phyloP scores from a whole-genome alignment of 306 rosid species.

The Glycine soja region DNA sequence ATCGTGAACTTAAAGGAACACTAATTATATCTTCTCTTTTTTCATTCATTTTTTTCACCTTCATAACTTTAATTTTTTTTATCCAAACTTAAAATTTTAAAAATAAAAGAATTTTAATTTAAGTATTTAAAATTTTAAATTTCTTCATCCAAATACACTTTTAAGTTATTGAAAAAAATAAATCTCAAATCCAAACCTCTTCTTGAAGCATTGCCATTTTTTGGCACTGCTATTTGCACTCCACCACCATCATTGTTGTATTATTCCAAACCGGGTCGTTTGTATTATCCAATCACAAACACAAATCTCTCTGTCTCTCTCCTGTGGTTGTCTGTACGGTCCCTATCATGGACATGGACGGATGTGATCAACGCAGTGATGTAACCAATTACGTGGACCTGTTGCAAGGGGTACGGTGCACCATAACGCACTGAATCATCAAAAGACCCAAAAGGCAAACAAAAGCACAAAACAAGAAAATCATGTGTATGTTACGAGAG shows the following conservation, averaged over 20 bases:
- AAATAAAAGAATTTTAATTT: no score
- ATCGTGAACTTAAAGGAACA: no score
- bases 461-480: constrained; percentile 27
- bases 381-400: constrained; percentile 49
- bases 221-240: neutral
- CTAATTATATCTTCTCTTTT: no score
- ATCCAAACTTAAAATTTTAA: no score
- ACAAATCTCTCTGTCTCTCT: neutral
- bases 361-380: constrained; percentile 42
- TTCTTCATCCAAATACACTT: no score
- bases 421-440: constrained; percentile 46
- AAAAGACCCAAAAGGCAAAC: constrained; percentile 39
- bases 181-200: neutral
- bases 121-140: no score
- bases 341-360: constrained; percentile 21
- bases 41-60: no score
- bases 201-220: constrained; percentile 18
- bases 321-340: constrained; percentile 46
- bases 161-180: no score
- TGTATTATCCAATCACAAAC: constrained; percentile 28
- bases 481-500: neutral
- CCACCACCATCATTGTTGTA: constrained; percentile 30
- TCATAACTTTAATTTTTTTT: no score
- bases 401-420: constrained; percentile 25
- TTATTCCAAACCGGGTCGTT: constrained; percentile 33